Percentiles rank a stretch among this genome's conserved stretches.
Conservation (phyloP, 2,329 filamentous ascomycete genomes). For the Calonectria montana region DNA sequence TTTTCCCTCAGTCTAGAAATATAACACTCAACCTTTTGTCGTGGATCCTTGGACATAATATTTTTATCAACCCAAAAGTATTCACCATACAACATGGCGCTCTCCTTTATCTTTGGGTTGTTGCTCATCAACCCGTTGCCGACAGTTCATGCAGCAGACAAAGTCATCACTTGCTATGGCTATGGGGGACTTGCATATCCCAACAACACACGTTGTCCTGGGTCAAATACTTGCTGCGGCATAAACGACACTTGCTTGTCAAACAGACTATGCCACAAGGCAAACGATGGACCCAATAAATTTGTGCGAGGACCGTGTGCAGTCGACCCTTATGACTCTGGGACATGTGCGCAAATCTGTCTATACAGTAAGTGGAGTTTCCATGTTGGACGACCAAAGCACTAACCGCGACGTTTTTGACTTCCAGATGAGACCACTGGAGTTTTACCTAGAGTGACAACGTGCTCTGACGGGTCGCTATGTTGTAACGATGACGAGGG, state of each 20-base stretch:
- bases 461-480: conserved; percentile 32
- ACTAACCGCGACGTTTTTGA: background rate
- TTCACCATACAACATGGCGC: background rate
- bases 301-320: conserved; percentile 34
- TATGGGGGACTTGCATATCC: background rate
- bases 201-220: conserved; percentile 23
- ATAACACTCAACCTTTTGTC: background rate
- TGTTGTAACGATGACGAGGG: conserved; percentile 33
- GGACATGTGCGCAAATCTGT: conserved; percentile 27
- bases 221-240: conserved; percentile 29
- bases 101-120: background rate
- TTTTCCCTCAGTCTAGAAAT: background rate
- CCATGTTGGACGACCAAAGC: background rate
- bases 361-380: conserved; percentile 23
- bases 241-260: conserved; percentile 27
- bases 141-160: background rate
- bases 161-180: background rate
- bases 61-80: background rate
- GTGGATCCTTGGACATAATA: background rate
- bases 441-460: conserved; percentile 26
- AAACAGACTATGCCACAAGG: conserved; percentile 31
- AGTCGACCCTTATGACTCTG: conserved; percentile 23
- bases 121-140: background rate
- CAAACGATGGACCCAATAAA: conserved; percentile 15
- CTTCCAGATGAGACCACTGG: conserved; percentile 22